A percentile compares a stretch with the other conserved stretches of the same genome.
These are phyloP conservation scores for Camellia oleifera DNA, from an alignment of 179 eudicot genomes.

Conservation along the genomic window DNA sequence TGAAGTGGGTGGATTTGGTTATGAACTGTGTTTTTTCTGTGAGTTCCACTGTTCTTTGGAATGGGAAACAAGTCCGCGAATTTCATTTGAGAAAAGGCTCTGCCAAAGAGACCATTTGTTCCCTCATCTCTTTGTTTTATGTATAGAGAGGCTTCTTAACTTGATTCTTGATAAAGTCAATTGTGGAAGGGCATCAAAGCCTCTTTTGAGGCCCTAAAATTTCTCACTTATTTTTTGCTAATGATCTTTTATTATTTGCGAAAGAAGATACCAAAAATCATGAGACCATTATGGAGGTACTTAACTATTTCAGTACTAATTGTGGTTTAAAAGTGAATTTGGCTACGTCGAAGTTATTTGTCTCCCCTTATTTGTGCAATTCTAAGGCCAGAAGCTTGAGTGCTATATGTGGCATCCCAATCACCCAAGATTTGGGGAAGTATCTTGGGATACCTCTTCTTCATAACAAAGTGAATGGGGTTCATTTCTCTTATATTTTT, in stretches of 20 bases:
- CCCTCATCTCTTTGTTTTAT: not conserved
- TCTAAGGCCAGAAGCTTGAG: not conserved
- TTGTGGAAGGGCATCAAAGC: not conserved
- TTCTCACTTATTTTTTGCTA: not conserved
- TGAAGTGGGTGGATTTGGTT: not conserved
- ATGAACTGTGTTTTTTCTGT: not conserved
- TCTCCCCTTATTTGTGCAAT: not conserved
- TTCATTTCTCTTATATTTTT: not conserved
- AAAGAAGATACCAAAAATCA: not conserved
- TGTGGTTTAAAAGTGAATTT: not conserved
- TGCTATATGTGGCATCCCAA: too few relatives aligned
- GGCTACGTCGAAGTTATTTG: not conserved
- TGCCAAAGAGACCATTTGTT: constrained; percentile 6
- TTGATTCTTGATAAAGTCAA: too few relatives aligned
- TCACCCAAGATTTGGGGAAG: not conserved
- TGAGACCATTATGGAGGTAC: not conserved
- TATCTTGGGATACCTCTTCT: not conserved
- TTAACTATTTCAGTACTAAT: not conserved
- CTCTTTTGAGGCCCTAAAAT: not conserved
- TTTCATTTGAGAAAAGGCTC: not conserved
- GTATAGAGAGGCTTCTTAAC: not conserved
- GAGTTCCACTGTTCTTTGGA: not conserved
- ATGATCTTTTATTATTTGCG: not conserved
- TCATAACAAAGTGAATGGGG: not conserved
- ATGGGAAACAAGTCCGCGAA: not conserved